These are phyloP conservation scores for Cladosporium sp. DNA, from an alignment of 2,329 filamentous ascomycete genomes.

Conservation along the genomic window DNA sequence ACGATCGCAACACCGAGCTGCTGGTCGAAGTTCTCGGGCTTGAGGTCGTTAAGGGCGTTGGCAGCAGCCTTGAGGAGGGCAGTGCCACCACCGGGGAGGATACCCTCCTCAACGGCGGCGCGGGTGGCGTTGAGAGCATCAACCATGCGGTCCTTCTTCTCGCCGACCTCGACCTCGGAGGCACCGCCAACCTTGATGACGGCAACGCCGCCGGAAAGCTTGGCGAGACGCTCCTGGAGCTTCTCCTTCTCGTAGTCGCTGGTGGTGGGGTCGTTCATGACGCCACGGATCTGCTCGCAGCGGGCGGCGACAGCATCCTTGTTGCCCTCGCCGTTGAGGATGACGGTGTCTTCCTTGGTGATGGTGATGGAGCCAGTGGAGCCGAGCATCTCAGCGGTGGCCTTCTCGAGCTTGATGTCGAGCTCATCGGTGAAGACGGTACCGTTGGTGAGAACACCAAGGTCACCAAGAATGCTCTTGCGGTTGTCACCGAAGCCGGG, in stretches of 20 bases:
- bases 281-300: conserved; percentile 98
- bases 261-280: conserved; percentile 89
- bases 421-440: conserved; percentile 98
- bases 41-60: conserved; percentile 80
- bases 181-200: conserved; percentile 99
- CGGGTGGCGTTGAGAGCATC: conserved; percentile 97
- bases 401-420: conserved; percentile 98
- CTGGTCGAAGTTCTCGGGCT: conserved; percentile 96
- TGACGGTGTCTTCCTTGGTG: conserved; percentile 99
- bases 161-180: conserved; percentile 96
- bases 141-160: conserved; percentile 99
- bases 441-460: conserved; percentile 92
- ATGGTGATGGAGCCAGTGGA: conserved; percentile 98
- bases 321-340: conserved; percentile 93
- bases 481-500: conserved; percentile 99
- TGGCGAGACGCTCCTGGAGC: conserved; percentile 98
- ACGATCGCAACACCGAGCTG: conserved; percentile 96
- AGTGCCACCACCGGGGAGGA: conserved; percentile 96
- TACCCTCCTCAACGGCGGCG: conserved; percentile 97
- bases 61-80: conserved; percentile 94
- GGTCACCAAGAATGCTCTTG: conserved; percentile 97
- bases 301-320: conserved; percentile 93
- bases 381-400: conserved; percentile 91
- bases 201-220: conserved; percentile 97
- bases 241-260: conserved; percentile 99